Base-by-base conservation (phyloP, 2,329 filamentous ascomycete genomes). In the Lasiodiplodia hormozganensis region DNA sequence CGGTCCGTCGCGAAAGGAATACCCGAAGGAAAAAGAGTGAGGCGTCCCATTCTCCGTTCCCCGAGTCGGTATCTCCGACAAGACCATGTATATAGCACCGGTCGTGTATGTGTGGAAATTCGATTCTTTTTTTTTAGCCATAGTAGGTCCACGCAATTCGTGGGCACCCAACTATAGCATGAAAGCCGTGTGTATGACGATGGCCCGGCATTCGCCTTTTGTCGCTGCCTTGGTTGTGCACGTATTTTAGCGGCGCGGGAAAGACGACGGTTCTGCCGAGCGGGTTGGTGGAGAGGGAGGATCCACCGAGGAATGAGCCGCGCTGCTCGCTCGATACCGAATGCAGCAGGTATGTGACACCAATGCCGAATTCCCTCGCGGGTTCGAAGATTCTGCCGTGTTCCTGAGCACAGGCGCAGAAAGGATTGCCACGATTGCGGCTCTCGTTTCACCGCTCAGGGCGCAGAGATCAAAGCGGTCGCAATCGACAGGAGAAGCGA, bases 401-500 rank as follows among this genome's bases (percentile, higher is more conserved):
- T 18, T 12, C 11, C 40, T 28, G 43, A 10, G 56, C 21, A 28
- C 31, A 43, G 54, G 54, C 54, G 31, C 10, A 36, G 31, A 34
- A 34, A 34, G 31, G 8, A 34, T 34, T 34, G 31, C 31, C 31
- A 38, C 21, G 14, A 12, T 12, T 28, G 60, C 16, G 43, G n/a
- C 25, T 43, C 23, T 49, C 36, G 60, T 47, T 51, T 52, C 60
- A 64, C 60, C 60, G 60, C 60, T 36, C 47, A 28, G 40, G 21
- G 56, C 18, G 6, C 36, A 21, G 12, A 47, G 38, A 34, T 18
- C 21, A 25, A 60, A 60, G 16, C 47, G 58, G 58, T 16, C 18
- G 31, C 49, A 40, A 62, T 62, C 58, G 58, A 62, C 58, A 62
- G 58, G 58, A 62, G 58, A 64, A 49, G 25, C 31, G 40, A 31